Conservation (phyloP, 192 early-diverging fungal species). For the Paraglomus brasilianum region DNA sequence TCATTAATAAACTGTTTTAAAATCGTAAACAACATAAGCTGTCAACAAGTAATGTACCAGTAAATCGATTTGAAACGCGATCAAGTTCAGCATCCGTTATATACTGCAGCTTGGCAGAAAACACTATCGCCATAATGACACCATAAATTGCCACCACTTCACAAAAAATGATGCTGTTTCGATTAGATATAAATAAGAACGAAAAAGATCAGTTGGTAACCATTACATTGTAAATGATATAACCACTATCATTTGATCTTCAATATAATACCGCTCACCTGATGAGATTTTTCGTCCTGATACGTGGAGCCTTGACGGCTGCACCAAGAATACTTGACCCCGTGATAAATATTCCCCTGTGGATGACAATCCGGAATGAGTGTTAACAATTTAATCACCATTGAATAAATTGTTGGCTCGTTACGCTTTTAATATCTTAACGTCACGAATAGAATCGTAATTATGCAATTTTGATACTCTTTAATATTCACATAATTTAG, state of each 20-base stretch:
- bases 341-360: conserved; percentile 93
- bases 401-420: too few species aligned
- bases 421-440: too few species aligned
- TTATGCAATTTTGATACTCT: background rate
- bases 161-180: conserved; percentile 92
- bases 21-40: background rate
- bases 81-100: conserved; percentile 48
- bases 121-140: conserved; percentile 97
- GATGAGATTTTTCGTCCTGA: conserved; percentile 96
- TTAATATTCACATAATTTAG: background rate
- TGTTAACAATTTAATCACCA: background rate
- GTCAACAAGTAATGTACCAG: conserved; percentile 54
- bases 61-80: conserved; percentile 67
- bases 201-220: background rate
- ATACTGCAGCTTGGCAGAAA: conserved; percentile 78
- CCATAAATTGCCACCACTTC: conserved; percentile 99
- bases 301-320: conserved; percentile 86
- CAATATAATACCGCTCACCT: conserved; percentile 45
- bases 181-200: background rate
- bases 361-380: background rate
- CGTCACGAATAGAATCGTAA: background rate
- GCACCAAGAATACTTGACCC: conserved; percentile 88
- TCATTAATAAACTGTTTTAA: background rate
- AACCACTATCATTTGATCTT: conserved; percentile 6
- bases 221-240: background rate